These are phyloP conservation scores for Coelastrella sp. DNA, from an alignment of 139 green algal species.

Conservation along the genomic window DNA sequence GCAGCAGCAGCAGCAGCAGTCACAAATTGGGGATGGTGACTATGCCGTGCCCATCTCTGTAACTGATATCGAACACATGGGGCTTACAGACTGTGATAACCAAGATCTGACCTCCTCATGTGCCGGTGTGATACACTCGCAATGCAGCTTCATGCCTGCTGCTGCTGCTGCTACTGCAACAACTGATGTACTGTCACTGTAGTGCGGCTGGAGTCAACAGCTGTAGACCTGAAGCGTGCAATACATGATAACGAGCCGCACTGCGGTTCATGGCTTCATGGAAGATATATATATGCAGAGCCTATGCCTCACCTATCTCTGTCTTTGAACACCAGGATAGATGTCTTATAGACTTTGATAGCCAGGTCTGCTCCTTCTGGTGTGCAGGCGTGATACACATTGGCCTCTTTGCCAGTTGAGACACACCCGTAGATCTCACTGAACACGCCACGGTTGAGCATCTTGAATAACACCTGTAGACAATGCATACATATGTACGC, in stretches of 20 bases:
- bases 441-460: slow-evolving; percentile 92
- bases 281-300: neutral
- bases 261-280: too few relatives aligned
- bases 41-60: neutral
- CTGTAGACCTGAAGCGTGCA: neutral
- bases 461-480: slow-evolving; percentile 95
- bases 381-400: slow-evolving; percentile 94
- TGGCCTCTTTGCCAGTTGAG: slow-evolving; percentile 98
- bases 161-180: neutral
- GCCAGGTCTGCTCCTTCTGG: slow-evolving; percentile 29
- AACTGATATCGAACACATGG: neutral
- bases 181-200: neutral
- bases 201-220: too few relatives aligned
- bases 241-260: neutral
- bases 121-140: too few relatives aligned
- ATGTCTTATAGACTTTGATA: slow-evolving; percentile 96
- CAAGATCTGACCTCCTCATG: too few relatives aligned
- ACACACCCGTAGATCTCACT: slow-evolving; percentile 94
- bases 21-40: neutral
- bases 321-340: slow-evolving; percentile 98
- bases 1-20: neutral
- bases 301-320: slow-evolving; percentile 77
- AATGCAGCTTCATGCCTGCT: neutral
- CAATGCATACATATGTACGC: too few relatives aligned
- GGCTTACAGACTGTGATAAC: too few relatives aligned